Base-by-base conservation (phyloP, 164 flowering plant genomes). In the Magnolia officinalis region DNA sequence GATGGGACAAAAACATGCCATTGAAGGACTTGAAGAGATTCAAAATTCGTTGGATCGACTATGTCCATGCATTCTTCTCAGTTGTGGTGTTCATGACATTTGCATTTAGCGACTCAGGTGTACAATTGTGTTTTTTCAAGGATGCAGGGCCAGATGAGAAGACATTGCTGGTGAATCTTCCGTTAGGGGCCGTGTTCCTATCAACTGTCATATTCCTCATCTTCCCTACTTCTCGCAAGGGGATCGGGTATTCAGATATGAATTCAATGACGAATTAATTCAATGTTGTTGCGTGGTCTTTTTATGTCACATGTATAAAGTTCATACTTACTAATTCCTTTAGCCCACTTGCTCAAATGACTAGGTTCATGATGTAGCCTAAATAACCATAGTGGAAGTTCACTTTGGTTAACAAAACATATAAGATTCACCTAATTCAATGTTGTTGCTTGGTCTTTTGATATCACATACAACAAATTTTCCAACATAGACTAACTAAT, bases 201-300 rank as follows among this genome's bases (percentile, higher is more conserved):
- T 72, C 85, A 0, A 89, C 88, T 81, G 70, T 84, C 29, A 50
- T 89, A 72, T 90, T 90, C 78, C 65, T 79, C 2, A 49, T 90
- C 50, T 90, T 88, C 50, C 92, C 90, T 0, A 86, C 90, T 26
- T 79, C 73, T 1, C 82, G 91, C 1, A 82, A 82, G 79, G 90
- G 94, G 31, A 84, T 89, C 63, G 91, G 92, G 0, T 84, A 80
- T 72, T 83, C 87, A 0, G 88, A 83, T 11, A 45, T 24, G 21
- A 24, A 77, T 1, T 72, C 63, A 45, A 50, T 23, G 23, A 63
- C 52, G 26, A 37, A 37, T 37, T 37, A 37, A 37, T 3, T 37
- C 45, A 37, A 37, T 37, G 45, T 37, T 37, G 45, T 37, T 37
- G 45, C 45, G 6, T 37, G 45, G 45, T 37, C 45, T 37, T 3